Evolutionary conservation across 306 rosid species (phyloP), one percentile per base, ranked within the genome.

Genomic region (Cucurbita argyrosperma): DNA sequence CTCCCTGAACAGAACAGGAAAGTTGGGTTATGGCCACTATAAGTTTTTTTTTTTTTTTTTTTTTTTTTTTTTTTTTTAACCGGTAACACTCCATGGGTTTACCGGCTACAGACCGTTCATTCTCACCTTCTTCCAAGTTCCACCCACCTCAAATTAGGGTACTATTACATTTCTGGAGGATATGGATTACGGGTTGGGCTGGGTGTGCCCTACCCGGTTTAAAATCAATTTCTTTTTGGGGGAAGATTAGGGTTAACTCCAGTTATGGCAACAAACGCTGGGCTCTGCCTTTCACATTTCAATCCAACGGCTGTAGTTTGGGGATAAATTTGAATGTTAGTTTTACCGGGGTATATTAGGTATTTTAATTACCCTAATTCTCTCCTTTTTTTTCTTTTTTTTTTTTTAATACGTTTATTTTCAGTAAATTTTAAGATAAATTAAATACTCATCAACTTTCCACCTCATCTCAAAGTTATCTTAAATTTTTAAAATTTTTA

Each of bases 21-120:
- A n/a, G 16, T 57, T 74, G 66, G 71, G 57, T 7, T 58, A 8
- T 10, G 70, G 77, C 81, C 65, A 79, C 76, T 52, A 67, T 80
- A 73, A 59, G 35, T 30, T 30, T 0, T 30, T 30, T 30, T 30
- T 30, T 30, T 30, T 30, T 30, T 30, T 30, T 3, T 30, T n/a
- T n/a, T n/a, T n/a, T 30, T 30, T 30, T 30, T 30, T 30, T 30
- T 66, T 16, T 38, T 1, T 62, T 74, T 77, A 70, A 16, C 87
- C 87, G 87, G 96, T 92, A 35, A 75, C 78, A 26, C 1, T 2
- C 21, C 12, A 21, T 74, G 76, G 46, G 26, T 80, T 80, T 58
- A 90, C 96, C 84, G 88, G 81, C 60, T 80, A 53, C 77, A 71
- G 80, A 77, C 89, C 79, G 96, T 89, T 77, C 50, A 78, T 8